Conservation (phyloP, 1,284 basidiomycete genomes). For the Mycosarcoma mackinlayi region DNA sequence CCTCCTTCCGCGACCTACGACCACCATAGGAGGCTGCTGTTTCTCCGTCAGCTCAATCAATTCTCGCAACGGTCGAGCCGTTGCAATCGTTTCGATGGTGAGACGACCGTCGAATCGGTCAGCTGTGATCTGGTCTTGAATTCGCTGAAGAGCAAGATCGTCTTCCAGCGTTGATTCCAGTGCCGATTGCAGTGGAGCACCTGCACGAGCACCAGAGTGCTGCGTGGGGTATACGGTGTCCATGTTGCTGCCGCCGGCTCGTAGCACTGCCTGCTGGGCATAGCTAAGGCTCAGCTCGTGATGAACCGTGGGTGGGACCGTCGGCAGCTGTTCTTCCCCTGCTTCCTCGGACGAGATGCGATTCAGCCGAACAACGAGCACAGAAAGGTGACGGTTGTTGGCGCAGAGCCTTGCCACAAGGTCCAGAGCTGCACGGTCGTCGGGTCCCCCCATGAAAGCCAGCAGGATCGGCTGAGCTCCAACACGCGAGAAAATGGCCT, state of each 20-base stretch:
- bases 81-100: slow-evolving; percentile 22
- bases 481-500: slow-evolving; percentile 29
- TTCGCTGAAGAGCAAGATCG: slow-evolving; percentile 49
- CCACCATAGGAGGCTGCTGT: slow-evolving; percentile 45
- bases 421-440: slow-evolving; percentile 82
- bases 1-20: slow-evolving; percentile 55
- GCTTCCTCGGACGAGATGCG: slow-evolving; percentile 47
- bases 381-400: slow-evolving; percentile 46
- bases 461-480: slow-evolving; percentile 75
- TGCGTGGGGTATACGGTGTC: slow-evolving; percentile 60
- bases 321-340: slow-evolving; percentile 37
- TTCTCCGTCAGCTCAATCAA: slow-evolving; percentile 27
- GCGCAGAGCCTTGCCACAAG: slow-evolving; percentile 46
- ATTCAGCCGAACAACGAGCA: slow-evolving; percentile 49
- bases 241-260: slow-evolving; percentile 27
- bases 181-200: slow-evolving; percentile 20
- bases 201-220: slow-evolving; percentile 6
- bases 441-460: slow-evolving; percentile 90
- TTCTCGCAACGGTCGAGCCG: slow-evolving; percentile 39
- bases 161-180: slow-evolving; percentile 59
- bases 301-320: slow-evolving; percentile 56
- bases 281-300: slow-evolving; percentile 44
- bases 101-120: slow-evolving; percentile 25
- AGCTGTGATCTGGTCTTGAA: slow-evolving; percentile 42
- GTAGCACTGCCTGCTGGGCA: slow-evolving; percentile 9